Evolutionary conservation across 2,329 filamentous ascomycete species (phyloP).

Genomic region (Hypoxylon sp.): DNA sequence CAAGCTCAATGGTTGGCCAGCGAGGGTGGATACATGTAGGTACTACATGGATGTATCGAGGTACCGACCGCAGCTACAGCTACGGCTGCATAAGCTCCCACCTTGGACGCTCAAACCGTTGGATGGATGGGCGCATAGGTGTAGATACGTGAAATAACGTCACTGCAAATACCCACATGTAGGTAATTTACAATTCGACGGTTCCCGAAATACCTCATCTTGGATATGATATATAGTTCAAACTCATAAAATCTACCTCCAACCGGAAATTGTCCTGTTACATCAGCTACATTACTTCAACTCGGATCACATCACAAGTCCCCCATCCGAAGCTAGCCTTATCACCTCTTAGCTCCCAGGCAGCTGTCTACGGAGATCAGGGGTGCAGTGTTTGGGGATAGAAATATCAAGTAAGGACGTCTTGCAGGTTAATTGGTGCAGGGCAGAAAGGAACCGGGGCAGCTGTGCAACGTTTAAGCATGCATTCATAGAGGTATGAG

Average conservation of each 20-base stretch:
- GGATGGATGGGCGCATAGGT: not conserved
- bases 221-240: conserved; percentile 1
- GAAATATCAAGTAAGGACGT: conserved; percentile 1
- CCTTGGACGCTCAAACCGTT: not conserved
- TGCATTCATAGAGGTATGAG: conserved; percentile 30
- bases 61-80: conserved; percentile 2
- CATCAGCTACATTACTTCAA: conserved; percentile 23
- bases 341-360: conserved; percentile 10
- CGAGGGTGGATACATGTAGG: not conserved
- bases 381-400: not conserved
- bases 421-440: not conserved
- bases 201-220: not conserved
- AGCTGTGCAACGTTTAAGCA: conserved; percentile 8
- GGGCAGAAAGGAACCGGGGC: not conserved
- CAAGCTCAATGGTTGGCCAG: conserved; percentile 5
- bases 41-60: not conserved
- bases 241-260: conserved; percentile 1
- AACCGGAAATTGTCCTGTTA: conserved; percentile 31
- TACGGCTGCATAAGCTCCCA: conserved; percentile 16
- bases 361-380: conserved; percentile 10
- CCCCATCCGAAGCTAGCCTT: conserved; percentile 9
- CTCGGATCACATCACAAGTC: conserved; percentile 26
- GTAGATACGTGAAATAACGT: not conserved
- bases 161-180: not conserved
- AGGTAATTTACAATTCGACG: not conserved